Conservation (phyloP, 169 alveolate species). For the Plasmodium gonderi region DNA sequence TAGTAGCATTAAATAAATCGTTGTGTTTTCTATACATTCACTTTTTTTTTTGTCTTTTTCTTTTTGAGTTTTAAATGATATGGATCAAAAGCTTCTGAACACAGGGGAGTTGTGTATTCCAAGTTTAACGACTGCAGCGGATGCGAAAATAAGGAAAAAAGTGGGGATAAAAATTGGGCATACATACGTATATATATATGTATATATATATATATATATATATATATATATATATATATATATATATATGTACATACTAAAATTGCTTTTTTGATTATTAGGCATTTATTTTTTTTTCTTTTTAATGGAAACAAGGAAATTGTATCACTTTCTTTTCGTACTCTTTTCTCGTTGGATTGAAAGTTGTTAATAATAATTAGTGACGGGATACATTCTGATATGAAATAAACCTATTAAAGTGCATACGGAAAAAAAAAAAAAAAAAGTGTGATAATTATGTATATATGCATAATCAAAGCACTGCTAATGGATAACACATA, state of each 20-base stretch:
- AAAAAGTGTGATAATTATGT: background rate
- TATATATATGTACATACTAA: background rate
- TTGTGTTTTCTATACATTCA: background rate
- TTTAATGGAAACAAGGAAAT: background rate
- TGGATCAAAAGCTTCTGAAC: conserved; percentile 50
- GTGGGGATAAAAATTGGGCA: background rate
- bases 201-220: background rate
- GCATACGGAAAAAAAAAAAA: background rate
- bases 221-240: background rate
- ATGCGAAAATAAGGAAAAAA: background rate
- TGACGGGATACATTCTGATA: conserved; percentile 70
- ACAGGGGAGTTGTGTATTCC: conserved; percentile 53
- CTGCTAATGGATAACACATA: background rate
- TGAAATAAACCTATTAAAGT: conserved; percentile 23
- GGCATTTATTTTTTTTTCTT: background rate
- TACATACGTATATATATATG: too few relatives aligned
- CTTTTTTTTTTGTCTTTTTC: conserved; percentile 24
- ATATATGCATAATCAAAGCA: background rate
- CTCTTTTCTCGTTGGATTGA: conserved; percentile 42
- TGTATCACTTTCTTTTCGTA: background rate
- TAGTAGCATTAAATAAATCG: background rate
- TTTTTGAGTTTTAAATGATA: conserved; percentile 23
- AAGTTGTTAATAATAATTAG: conserved; percentile 36
- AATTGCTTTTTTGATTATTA: background rate
- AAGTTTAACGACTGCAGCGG: conserved; percentile 15